Evolutionary conservation across 306 rosid species (phyloP), one percentile per base, ranked within the genome.

Genomic region (Neltuma alba): DNA sequence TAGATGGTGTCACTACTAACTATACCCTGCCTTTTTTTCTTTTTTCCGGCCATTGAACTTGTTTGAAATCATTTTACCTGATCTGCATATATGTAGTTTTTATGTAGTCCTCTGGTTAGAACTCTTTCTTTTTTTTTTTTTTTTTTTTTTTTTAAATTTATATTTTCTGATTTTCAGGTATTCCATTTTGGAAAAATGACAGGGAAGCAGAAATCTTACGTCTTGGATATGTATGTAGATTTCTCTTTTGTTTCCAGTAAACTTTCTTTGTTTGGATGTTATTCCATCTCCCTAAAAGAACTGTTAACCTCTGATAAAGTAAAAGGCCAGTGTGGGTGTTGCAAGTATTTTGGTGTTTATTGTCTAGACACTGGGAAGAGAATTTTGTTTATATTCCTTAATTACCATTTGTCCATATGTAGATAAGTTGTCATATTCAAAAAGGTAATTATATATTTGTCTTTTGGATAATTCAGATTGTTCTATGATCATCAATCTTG

Each of bases 171-270:
- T 61, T 89, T 91, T 70, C 89, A 93, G 97, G 95, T 74, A 69
- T 88, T 85, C 85, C 90, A 20, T 50, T 75, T 36, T 93, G 93
- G 98, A 78, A 76, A 40, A 91, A 91, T 55, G 97, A 93, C 83
- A 87, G 89, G 75, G 97, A 93, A 37, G 93, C 93, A 48, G 87
- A 88, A 85, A 69, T 79, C 67, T 85, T 93, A 85, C 95, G 98
- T 13, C 75, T 93, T 84, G 98, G 97, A 83, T 89, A 85, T 81
- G 98, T 93, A 93, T 77, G 90, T 79, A 61, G n/a, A 27, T 14
- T 7, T 54, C 25, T 47, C 70, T 54, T 65, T 4, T 63, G 50
- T 44, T 75, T 54, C 60, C 28, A 13, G 76, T 62, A 41, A 57
- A 34, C 62, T 58, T 81, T 81, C 58, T 18, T 5, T 76, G 3